Percentiles rank a stretch among this genome's conserved stretches.
Conservation (phyloP, 305 asterid genomes). For the Fraxinus floribunda region DNA sequence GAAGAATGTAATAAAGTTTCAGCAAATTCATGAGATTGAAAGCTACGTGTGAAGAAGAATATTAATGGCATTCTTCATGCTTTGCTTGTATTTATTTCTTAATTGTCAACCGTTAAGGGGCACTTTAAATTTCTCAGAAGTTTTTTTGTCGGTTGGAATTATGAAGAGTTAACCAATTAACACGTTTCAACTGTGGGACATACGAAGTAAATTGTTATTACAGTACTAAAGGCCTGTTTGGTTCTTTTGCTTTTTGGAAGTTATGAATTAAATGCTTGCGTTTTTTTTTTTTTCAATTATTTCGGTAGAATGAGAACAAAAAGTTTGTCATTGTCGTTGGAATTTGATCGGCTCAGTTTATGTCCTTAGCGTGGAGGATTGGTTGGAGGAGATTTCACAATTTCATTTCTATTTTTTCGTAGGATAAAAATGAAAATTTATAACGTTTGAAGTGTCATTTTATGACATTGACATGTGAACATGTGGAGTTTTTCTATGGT, state of each 20-base stretch:
- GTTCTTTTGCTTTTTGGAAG: not conserved
- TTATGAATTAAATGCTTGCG: not conserved
- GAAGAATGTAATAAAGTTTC: slow-evolving; percentile 3
- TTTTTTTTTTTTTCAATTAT: not conserved
- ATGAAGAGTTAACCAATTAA: slow-evolving; percentile 2
- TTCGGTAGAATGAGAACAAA: not conserved
- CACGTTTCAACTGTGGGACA: slow-evolving; percentile 33
- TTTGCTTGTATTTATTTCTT: not conserved
- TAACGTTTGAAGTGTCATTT: not conserved
- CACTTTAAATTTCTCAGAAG: slow-evolving; percentile 15
- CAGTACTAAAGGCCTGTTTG: slow-evolving; percentile 15
- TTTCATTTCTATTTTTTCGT: not conserved
- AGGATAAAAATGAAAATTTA: not conserved
- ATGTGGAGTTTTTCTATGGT: not conserved
- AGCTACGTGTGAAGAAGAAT: slow-evolving; percentile 16
- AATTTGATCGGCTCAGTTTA: not conserved
- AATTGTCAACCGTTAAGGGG: slow-evolving; percentile 21
- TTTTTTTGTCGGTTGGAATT: slow-evolving; percentile 36
- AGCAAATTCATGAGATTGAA: slow-evolving; percentile 27
- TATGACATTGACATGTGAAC: not conserved
- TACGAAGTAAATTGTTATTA: not conserved
- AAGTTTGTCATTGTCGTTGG: not conserved
- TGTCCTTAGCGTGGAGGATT: not conserved
- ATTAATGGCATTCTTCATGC: slow-evolving; percentile 7
- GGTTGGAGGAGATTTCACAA: not conserved